These are phyloP conservation scores for Verbascum thapsus DNA, from an alignment of 257 asterid species.

Conservation along the genomic window DNA sequence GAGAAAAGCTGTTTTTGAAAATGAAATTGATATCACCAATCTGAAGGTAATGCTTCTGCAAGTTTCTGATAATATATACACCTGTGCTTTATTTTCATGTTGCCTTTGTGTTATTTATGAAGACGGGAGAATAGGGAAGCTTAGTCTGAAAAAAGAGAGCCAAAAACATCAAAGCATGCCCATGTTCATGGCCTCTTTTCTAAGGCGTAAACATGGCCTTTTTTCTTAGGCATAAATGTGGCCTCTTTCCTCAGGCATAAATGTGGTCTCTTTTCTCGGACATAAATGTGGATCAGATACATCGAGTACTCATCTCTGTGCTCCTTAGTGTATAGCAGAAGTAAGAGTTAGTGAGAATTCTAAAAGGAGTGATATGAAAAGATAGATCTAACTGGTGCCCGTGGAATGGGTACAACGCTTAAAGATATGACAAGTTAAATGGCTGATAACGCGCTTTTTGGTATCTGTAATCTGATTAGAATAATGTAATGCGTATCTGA, in stretches of 20 bases:
- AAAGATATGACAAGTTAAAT: background rate
- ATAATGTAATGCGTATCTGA: background rate
- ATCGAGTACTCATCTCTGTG: background rate
- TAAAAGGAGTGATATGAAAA: background rate
- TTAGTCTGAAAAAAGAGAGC: background rate
- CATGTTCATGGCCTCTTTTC: conserved; percentile 8
- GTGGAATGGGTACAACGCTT: too few species aligned
- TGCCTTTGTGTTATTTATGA: conserved; percentile 4
- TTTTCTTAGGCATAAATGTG: too few species aligned
- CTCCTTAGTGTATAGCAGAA: background rate
- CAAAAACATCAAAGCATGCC: background rate
- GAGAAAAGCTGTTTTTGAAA: conserved; percentile 82
- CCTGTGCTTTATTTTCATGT: conserved; percentile 11
- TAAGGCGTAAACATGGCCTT: background rate
- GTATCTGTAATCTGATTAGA: background rate
- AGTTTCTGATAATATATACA: conserved; percentile 3
- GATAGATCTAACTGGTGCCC: background rate
- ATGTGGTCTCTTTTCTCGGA: background rate
- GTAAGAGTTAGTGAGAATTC: background rate
- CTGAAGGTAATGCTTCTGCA: conserved; percentile 44
- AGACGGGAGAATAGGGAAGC: conserved; percentile 6
- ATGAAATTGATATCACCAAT: conserved; percentile 52
- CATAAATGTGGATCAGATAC: background rate
- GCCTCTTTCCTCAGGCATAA: too few species aligned
- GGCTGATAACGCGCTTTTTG: background rate